Conservation (phyloP, 495 filamentous ascomycete species). For the Podospora didyma region DNA sequence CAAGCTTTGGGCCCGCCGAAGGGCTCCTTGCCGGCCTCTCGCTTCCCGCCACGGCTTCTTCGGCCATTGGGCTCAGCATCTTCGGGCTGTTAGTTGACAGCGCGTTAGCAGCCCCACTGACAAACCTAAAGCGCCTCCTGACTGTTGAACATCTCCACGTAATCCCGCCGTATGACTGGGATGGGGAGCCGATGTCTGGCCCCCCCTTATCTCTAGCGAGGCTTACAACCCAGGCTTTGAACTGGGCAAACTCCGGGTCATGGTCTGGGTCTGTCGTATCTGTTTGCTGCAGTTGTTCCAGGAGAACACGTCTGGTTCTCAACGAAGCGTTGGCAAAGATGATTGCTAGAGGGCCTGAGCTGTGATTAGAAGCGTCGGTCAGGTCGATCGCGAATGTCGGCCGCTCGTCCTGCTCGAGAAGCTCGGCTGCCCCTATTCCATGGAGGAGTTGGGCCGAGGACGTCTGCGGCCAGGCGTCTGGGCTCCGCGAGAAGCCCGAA, state of each 20-base stretch:
- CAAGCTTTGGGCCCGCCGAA: slow-evolving; percentile 16
- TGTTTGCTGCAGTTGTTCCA: slow-evolving; percentile 48
- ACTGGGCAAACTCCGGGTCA: slow-evolving; percentile 44
- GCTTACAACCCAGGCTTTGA: slow-evolving; percentile 60
- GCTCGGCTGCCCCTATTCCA: slow-evolving; percentile 57
- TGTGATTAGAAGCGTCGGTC: slow-evolving; percentile 46
- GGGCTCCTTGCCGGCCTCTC: slow-evolving; percentile 20
- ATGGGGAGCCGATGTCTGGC: slow-evolving; percentile 42
- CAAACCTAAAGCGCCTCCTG: slow-evolving; percentile 56
- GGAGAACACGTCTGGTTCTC: slow-evolving; percentile 40
- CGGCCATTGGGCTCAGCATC: slow-evolving; percentile 31
- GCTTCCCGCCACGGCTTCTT: slow-evolving; percentile 21
- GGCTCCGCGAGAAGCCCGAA: slow-evolving; percentile 31
- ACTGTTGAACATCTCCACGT: slow-evolving; percentile 63
- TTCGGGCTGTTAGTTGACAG: slow-evolving; percentile 24
- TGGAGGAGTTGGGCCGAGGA: slow-evolving; percentile 46
- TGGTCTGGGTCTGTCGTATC: slow-evolving; percentile 33
- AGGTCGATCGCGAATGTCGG: slow-evolving; percentile 68
- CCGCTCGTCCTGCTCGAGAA: slow-evolving; percentile 63
- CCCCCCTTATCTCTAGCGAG: slow-evolving; percentile 44
- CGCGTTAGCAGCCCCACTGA: slow-evolving; percentile 43
- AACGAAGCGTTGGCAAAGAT: slow-evolving; percentile 59
- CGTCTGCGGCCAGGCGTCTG: slow-evolving; percentile 35
- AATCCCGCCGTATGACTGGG: slow-evolving; percentile 51
- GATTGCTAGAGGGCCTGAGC: slow-evolving; percentile 48